Percentiles rank a stretch among this genome's conserved stretches.
These are phyloP conservation scores for Hirschfeldia incana DNA, from an alignment of 345 rosid genomes.

Conservation along the genomic window DNA sequence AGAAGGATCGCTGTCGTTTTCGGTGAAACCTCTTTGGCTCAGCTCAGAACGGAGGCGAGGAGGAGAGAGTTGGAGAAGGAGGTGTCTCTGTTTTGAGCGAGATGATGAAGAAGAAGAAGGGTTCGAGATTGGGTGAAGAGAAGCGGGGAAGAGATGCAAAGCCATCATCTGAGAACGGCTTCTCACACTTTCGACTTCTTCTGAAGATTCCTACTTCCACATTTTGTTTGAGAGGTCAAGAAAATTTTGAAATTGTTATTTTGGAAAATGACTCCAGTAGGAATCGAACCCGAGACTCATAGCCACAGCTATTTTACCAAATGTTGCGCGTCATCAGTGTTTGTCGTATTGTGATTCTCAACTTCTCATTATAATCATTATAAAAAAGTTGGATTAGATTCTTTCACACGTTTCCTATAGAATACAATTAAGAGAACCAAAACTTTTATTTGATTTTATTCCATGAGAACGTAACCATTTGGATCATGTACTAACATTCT, in stretches of 20 bases:
- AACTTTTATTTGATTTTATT: conserved; percentile 19
- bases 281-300: not conserved
- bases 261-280: not conserved
- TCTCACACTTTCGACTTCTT: conserved; percentile 10
- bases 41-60: conserved; percentile 49
- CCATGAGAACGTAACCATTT: conserved; percentile 49
- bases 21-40: conserved; percentile 44
- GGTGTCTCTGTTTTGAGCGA: conserved; percentile 15
- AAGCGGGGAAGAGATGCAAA: conserved; percentile 33
- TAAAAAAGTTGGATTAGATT: no score
- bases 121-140: conserved; percentile 35
- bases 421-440: not conserved
- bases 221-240: conserved; percentile 2
- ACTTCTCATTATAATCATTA: no score
- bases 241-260: not conserved
- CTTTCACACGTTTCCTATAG: no score
- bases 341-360: no score
- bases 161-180: conserved; percentile 20
- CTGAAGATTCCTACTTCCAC: not conserved
- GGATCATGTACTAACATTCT: conserved; percentile 42
- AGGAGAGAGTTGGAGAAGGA: conserved; percentile 18
- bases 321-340: no score
- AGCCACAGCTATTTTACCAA: no score
- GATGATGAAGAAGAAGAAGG: conserved; percentile 19
- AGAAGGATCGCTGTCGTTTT: conserved; percentile 45